phyloP scores from a whole-genome alignment of 345 rosid species.

The Lenwebbia sp. region DNA sequence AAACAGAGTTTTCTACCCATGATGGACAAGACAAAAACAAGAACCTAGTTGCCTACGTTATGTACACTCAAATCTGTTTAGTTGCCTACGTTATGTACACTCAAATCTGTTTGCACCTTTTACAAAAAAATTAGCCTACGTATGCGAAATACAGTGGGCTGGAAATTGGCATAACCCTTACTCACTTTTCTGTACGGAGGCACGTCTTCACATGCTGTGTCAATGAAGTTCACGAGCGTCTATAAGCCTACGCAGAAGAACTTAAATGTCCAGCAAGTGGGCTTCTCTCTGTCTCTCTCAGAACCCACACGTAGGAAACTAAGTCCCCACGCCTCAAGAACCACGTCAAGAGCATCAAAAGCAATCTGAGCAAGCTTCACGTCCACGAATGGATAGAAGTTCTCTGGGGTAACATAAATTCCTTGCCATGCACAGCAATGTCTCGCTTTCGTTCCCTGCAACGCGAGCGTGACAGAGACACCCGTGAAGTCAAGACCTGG shows the following conservation, averaged over 20 bases:
- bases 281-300: background rate
- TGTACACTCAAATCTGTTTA: background rate
- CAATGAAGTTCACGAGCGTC: background rate
- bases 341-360: slow-evolving; percentile 1
- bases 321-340: background rate
- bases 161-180: background rate
- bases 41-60: background rate
- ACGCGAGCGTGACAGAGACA: background rate
- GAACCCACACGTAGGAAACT: background rate
- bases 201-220: background rate
- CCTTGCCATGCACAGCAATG: slow-evolving; percentile 2
- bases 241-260: background rate
- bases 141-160: background rate
- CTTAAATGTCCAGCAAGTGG: background rate
- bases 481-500: slow-evolving; percentile 19
- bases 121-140: background rate
- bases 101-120: background rate
- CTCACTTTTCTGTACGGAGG: background rate
- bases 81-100: background rate
- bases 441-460: slow-evolving; percentile 1
- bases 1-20: background rate
- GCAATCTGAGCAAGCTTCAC: background rate
- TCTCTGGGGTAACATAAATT: slow-evolving; percentile 28
- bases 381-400: slow-evolving; percentile 1
- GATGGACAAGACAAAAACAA: background rate